A percentile compares a stretch with the other conserved stretches of the same genome.
These are phyloP conservation scores for Mycena sp. DNA, from an alignment of 1,284 basidiomycete species.

Conservation along the genomic window DNA sequence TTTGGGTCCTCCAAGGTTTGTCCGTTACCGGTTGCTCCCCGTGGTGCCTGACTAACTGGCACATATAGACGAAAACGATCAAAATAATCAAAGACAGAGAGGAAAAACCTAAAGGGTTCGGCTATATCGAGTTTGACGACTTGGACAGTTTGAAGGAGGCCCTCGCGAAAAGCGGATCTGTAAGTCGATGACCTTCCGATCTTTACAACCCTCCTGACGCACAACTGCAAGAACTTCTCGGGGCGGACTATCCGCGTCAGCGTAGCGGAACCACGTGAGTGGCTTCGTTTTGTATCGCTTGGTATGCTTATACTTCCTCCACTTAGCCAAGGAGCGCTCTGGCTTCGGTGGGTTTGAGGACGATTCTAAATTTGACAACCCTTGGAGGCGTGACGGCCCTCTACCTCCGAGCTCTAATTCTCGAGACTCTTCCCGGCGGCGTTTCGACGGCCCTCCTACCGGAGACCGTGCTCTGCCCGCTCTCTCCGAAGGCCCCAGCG, in stretches of 20 bases:
- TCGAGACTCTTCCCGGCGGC: constrained; percentile 69
- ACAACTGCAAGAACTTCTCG: constrained; percentile 64
- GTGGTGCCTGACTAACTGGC: background rate
- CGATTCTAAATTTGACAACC: constrained; percentile 77
- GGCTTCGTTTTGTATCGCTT: background rate
- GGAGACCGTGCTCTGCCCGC: constrained; percentile 53
- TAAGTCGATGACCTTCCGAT: constrained; percentile 47
- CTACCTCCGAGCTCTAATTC: constrained; percentile 69
- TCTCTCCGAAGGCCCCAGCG: constrained; percentile 64
- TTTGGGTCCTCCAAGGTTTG: constrained; percentile 78
- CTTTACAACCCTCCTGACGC: constrained; percentile 10
- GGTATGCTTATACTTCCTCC: constrained; percentile 17
- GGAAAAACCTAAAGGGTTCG: constrained; percentile 97
- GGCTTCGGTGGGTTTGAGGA: constrained; percentile 69
- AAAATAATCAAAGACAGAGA: constrained; percentile 94
- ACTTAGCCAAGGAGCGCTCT: constrained; percentile 74
- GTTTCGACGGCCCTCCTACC: constrained; percentile 62
- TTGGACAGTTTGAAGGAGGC: constrained; percentile 88
- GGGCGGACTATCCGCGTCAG: constrained; percentile 89
- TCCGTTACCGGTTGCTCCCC: constrained; percentile 36
- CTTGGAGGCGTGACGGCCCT: constrained; percentile 91
- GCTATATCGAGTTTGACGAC: constrained; percentile 94
- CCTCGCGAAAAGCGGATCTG: constrained; percentile 70
- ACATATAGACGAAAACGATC: constrained; percentile 76
- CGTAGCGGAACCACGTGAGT: constrained; percentile 95